Evolutionary conservation across 2,329 filamentous ascomycete species (phyloP).

Genomic region (Keithomyces neogunnii): DNA sequence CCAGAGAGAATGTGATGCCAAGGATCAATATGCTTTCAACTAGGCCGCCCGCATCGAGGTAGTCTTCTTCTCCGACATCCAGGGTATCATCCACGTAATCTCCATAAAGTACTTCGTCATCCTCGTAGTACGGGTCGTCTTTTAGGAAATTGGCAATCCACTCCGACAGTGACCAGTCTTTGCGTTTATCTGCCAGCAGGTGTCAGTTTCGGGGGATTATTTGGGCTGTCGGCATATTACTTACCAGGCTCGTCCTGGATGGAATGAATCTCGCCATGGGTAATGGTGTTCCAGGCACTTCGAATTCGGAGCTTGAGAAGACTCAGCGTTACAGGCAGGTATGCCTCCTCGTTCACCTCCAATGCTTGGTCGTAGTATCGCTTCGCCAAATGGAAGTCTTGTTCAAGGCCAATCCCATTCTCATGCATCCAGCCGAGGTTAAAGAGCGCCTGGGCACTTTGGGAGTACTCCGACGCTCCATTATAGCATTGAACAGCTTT

Average conservation of each 20-base stretch:
- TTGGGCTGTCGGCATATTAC: constrained; percentile 15
- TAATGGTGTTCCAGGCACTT: constrained; percentile 92
- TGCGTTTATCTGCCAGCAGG: constrained; percentile 47
- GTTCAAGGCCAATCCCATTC: constrained; percentile 83
- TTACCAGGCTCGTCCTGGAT: constrained; percentile 84
- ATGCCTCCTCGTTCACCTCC: constrained; percentile 87
- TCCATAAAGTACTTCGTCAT: constrained; percentile 35
- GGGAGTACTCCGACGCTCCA: constrained; percentile 81
- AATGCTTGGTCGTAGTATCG: constrained; percentile 90
- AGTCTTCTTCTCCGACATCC: constrained; percentile 47
- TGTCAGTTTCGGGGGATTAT: constrained; percentile 17
- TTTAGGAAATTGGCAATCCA: constrained; percentile 84
- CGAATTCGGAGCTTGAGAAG: constrained; percentile 75
- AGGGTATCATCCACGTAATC: constrained; percentile 48
- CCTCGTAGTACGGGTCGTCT: constrained; percentile 58
- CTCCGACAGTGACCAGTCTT: constrained; percentile 71
- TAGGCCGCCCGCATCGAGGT: constrained; percentile 66
- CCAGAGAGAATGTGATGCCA: constrained; percentile 63
- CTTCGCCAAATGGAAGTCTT: constrained; percentile 96
- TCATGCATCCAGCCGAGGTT: constrained; percentile 99
- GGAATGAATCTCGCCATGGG: constrained; percentile 81
- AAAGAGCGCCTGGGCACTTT: constrained; percentile 91
- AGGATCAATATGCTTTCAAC: constrained; percentile 81
- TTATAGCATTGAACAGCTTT: constrained; percentile 93
- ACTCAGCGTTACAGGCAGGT: constrained; percentile 83